Percentiles rank a stretch among this genome's conserved stretches.
Evolutionary conservation across 2,329 filamentous ascomycete species (phyloP).

Genomic region (Ophiostoma piceae): DNA sequence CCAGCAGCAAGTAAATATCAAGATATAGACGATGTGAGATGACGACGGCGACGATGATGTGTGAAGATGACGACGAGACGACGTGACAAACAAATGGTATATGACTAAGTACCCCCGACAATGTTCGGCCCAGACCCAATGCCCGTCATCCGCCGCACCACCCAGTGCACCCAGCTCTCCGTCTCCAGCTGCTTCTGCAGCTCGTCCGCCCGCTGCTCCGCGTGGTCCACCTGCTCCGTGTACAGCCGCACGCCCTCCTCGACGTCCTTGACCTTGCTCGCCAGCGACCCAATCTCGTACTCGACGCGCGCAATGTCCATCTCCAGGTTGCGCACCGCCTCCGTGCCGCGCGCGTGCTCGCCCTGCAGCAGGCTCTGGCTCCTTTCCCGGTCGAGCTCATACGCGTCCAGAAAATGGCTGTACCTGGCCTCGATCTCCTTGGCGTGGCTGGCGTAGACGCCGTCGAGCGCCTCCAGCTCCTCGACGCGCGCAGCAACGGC

Average conservation of each 20-base stretch:
- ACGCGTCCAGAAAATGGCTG: slow-evolving; percentile 63
- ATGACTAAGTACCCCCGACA: slow-evolving; percentile 27
- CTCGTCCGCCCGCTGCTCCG: slow-evolving; percentile 60
- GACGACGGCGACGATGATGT: too few relatives aligned
- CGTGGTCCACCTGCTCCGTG: slow-evolving; percentile 67
- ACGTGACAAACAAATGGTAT: not conserved
- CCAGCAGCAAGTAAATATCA: not conserved
- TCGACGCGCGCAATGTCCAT: slow-evolving; percentile 78
- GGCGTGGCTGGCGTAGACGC: slow-evolving; percentile 56
- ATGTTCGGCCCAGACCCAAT: slow-evolving; percentile 58
- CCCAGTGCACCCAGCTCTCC: slow-evolving; percentile 61
- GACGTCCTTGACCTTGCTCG: slow-evolving; percentile 76
- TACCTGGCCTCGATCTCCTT: slow-evolving; percentile 63
- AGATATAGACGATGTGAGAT: not conserved
- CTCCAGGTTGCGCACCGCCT: slow-evolving; percentile 73
- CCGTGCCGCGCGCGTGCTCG: slow-evolving; percentile 63
- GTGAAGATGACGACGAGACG: too few relatives aligned
- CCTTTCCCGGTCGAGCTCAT: slow-evolving; percentile 60
- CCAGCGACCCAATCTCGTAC: slow-evolving; percentile 81
- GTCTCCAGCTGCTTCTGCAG: slow-evolving; percentile 58
- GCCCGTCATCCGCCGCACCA: slow-evolving; percentile 56
- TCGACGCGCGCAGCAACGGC: slow-evolving; percentile 59
- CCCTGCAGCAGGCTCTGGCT: slow-evolving; percentile 64
- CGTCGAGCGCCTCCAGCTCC: slow-evolving; percentile 55
- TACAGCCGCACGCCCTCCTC: slow-evolving; percentile 78